Evolutionary conservation across 345 rosid genomes (phyloP).

Genomic region (Lumnitzera racemosa): DNA sequence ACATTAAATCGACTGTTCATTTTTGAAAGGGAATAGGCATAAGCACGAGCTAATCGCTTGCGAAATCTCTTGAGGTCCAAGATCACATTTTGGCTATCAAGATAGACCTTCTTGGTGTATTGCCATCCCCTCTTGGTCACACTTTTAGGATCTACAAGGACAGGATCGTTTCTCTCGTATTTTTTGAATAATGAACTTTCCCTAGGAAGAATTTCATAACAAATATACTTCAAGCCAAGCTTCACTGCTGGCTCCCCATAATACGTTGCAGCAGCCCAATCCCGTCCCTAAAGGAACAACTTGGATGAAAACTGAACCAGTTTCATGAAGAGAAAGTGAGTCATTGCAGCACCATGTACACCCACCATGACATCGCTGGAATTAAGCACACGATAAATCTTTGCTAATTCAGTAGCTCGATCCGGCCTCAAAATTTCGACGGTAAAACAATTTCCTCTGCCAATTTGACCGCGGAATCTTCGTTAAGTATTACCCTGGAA

Average conservation of each 20-base stretch:
- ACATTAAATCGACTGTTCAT: too few relatives aligned
- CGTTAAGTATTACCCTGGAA: constrained; percentile 59
- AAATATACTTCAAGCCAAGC: constrained; percentile 63
- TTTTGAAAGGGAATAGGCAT: constrained; percentile 23
- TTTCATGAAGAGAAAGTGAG: constrained; percentile 70
- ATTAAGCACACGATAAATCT: constrained; percentile 45
- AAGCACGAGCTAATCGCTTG: constrained; percentile 47
- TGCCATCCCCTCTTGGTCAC: constrained; percentile 66
- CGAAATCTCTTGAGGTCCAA: constrained; percentile 48
- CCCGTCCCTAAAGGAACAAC: constrained; percentile 74
- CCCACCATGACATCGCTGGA: constrained; percentile 77
- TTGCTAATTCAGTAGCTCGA: constrained; percentile 55
- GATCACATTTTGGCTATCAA: constrained; percentile 57
- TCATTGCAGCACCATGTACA: constrained; percentile 94
- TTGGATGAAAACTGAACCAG: constrained; percentile 65
- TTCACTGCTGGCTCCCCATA: constrained; percentile 74
- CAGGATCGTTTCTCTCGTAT: constrained; percentile 49
- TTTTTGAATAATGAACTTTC: constrained; percentile 66
- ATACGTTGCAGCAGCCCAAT: constrained; percentile 84
- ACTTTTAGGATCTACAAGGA: constrained; percentile 55
- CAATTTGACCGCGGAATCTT: constrained; percentile 42
- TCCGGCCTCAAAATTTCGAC: constrained; percentile 55
- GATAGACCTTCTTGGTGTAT: constrained; percentile 64
- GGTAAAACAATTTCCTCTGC: constrained; percentile 46
- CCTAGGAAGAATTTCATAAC: constrained; percentile 43